Evolutionary conservation across 305 asterid species (phyloP), one percentile per base, ranked within the genome.

Genomic region (Fraxinus ornus): DNA sequence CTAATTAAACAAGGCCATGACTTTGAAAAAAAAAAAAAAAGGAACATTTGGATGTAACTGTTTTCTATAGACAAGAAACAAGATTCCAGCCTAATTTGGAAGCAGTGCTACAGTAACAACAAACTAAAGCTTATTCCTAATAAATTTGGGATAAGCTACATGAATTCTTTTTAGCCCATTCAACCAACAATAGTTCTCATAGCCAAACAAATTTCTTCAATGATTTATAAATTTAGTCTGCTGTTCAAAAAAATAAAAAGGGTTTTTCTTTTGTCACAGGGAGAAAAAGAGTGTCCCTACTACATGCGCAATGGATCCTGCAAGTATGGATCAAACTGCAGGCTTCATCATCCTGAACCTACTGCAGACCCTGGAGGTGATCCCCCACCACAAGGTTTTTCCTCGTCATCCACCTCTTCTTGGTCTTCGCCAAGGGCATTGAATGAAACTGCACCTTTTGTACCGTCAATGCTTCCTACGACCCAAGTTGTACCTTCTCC

Each of bases 321-420:
- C 94, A 94, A 94, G 87, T 94, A 93, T 80, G 97, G 99, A 81
- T 84, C 95, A 3, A 89, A 78, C 86, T 95, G 99, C 88, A 92
- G 94, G 90, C 94, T 91, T 87, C 94, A 95, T 88, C 99, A 95
- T 91, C 99, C 99, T 62, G 97, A 95, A 72, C 99, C 99, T 66
- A 90, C 91, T 22, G 73, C 97, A 37, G 92, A 85, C 74, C 91
- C 84, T 79, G 94, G 93, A 85, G 86, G 86, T 83, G 95, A 89
- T 77, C 82, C 90, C 62, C 88, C 91, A 13, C 82, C 90, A 78
- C 93, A 89, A 76, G 89, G 81, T 84, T 79, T 88, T 81, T 78
- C 94, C 79, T 86, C 89, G 68, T 81, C 95, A 78, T 82, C 90
- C 80, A 76, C 82, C 81, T 74, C 93, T 77, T 85, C 98, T 3